Conservation (phyloP, 805 yeast species). For the Pichia phayaonensis region DNA sequence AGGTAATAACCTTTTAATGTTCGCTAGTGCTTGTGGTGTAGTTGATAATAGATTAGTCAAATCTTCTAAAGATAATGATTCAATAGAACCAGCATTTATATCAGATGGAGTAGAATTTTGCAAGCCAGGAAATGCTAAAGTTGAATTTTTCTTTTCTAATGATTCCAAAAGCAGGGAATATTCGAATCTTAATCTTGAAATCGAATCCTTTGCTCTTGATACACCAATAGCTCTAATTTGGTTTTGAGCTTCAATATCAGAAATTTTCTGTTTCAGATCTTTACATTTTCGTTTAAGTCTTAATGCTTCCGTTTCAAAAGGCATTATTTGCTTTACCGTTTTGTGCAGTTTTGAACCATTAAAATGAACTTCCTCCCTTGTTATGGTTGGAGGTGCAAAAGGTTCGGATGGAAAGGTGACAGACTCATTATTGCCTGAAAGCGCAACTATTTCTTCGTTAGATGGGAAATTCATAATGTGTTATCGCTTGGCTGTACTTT, state of each 20-base stretch:
- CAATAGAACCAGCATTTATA: conserved; percentile 23
- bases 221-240: conserved; percentile 71
- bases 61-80: conserved; percentile 21
- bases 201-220: conserved; percentile 65
- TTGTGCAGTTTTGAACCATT: conserved; percentile 1
- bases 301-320: conserved; percentile 25
- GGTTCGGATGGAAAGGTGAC: neutral
- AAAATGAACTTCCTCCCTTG: neutral
- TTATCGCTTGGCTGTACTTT: neutral
- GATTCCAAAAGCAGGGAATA: conserved; percentile 74
- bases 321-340: conserved; percentile 11
- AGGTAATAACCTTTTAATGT: conserved; percentile 5
- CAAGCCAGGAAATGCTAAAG: conserved; percentile 20
- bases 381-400: neutral
- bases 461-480: neutral
- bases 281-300: conserved; percentile 58
- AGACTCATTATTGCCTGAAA: too few species aligned
- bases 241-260: conserved; percentile 68
- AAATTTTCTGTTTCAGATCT: conserved; percentile 61
- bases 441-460: neutral
- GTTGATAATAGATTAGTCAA: conserved; percentile 21
- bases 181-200: conserved; percentile 75
- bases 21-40: conserved; percentile 21
- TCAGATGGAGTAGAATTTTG: conserved; percentile 19
- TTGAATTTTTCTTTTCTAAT: conserved; percentile 50